Conservation (phyloP, 2,329 filamentous ascomycete genomes). For the Paecilomyces sp. region DNA sequence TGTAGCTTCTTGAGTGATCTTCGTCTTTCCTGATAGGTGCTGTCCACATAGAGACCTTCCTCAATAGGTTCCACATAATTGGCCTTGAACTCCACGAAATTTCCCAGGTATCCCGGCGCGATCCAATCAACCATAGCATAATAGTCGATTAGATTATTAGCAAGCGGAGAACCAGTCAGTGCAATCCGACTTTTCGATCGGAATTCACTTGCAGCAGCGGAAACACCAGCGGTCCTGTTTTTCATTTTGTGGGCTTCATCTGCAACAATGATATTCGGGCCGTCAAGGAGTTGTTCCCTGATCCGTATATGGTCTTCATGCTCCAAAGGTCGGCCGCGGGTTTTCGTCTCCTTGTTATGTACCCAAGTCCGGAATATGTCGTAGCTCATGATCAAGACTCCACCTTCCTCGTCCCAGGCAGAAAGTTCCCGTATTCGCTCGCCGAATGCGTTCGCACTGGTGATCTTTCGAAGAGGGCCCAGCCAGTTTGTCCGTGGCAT, state of each 20-base stretch:
- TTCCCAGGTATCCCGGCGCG: constrained; percentile 69
- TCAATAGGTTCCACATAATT: constrained; percentile 70
- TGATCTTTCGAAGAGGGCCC: constrained; percentile 52
- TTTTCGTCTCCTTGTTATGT: constrained; percentile 23
- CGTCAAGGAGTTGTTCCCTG: constrained; percentile 47
- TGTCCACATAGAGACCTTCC: constrained; percentile 62
- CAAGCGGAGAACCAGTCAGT: constrained; percentile 77
- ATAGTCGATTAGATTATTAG: constrained; percentile 79
- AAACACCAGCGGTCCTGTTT: constrained; percentile 50
- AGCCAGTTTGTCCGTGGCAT: constrained; percentile 46
- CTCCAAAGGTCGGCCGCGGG: constrained; percentile 19
- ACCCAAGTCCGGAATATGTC: constrained; percentile 52
- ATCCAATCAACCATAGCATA: constrained; percentile 86
- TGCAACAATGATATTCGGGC: constrained; percentile 67
- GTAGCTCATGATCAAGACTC: constrained; percentile 73
- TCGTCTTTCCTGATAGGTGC: constrained; percentile 48
- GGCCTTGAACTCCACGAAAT: constrained; percentile 57
- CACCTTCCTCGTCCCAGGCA: constrained; percentile 58
- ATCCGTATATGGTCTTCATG: constrained; percentile 33
- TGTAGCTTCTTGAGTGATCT: constrained; percentile 59
- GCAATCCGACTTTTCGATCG: constrained; percentile 67
- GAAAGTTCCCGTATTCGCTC: constrained; percentile 43
- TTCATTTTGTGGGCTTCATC: constrained; percentile 83
- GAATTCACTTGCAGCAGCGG: constrained; percentile 52
- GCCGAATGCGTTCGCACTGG: constrained; percentile 26